Conservation (phyloP, 495 filamentous ascomycete species). For the Rusavskia elegans region DNA sequence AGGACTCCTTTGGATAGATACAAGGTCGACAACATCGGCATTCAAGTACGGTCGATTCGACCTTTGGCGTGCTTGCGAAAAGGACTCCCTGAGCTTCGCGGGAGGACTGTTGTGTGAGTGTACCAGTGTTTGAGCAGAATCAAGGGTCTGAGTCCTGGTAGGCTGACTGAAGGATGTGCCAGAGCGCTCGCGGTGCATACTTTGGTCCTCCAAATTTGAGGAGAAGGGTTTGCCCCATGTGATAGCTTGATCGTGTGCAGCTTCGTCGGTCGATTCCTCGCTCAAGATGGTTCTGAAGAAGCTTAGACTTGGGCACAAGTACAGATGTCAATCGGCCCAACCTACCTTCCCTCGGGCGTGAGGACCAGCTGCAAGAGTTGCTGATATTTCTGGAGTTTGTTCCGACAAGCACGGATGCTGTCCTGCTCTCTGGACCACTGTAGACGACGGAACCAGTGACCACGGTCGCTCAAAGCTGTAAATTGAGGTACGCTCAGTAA, state of each 20-base stretch:
- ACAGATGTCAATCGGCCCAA: not conserved
- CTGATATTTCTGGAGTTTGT: slow-evolving; percentile 1
- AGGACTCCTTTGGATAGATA: not conserved
- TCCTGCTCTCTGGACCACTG: slow-evolving; percentile 4
- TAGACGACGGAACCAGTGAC: slow-evolving; percentile 3
- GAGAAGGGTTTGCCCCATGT: not conserved
- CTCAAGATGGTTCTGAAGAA: not conserved
- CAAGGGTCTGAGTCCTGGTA: not conserved
- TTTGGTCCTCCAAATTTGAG: not conserved
- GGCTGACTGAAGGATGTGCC: not conserved
- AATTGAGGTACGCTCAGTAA: not conserved
- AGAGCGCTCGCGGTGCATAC: not conserved
- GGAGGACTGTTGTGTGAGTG: not conserved
- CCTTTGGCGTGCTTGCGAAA: not conserved
- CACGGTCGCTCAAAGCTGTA: slow-evolving; percentile 6
- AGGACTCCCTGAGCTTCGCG: not conserved
- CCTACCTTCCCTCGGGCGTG: slow-evolving; percentile 6
- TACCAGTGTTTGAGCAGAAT: not conserved
- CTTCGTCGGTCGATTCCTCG: not conserved
- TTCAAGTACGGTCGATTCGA: not conserved
- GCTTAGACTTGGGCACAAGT: not conserved
- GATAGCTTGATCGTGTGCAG: not conserved
- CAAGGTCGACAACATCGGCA: not conserved
- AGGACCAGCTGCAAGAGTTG: slow-evolving; percentile 3
- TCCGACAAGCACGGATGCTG: slow-evolving; percentile 1